Conservation (phyloP, 2,329 filamentous ascomycete genomes). For the Anthostomella pinea region DNA sequence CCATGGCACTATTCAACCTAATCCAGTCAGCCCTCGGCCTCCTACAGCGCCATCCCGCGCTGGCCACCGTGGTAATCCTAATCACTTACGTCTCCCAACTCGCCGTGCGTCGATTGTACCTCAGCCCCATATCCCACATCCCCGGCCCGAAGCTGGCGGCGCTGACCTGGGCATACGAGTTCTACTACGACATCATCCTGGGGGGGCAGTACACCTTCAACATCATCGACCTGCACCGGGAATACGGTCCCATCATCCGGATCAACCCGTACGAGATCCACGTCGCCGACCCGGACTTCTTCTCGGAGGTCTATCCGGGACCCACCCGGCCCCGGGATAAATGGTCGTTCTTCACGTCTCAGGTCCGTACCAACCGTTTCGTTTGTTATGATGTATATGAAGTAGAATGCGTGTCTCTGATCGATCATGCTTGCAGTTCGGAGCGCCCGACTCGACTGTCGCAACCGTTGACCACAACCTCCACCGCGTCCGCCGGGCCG, state of each 20-base stretch:
- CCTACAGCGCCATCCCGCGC: too few species aligned
- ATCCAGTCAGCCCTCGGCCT: too few species aligned
- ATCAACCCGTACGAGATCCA: conserved; percentile 8
- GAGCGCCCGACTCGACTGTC: too few species aligned
- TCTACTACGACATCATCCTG: conserved; percentile 10
- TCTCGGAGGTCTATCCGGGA: conserved; percentile 7
- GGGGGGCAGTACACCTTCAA: conserved; percentile 9
- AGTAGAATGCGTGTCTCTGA: conserved; percentile 8
- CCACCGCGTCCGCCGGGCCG: conserved; percentile 6
- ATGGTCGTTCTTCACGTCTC: conserved; percentile 6
- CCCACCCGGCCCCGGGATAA: too few species aligned
- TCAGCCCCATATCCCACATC: too few species aligned
- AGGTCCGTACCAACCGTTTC: conserved; percentile 6
- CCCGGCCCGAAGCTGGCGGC: too few species aligned
- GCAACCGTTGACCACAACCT: conserved; percentile 9
- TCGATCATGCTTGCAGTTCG: too few species aligned
- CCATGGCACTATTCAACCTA: too few species aligned
- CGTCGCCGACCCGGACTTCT: conserved; percentile 10
- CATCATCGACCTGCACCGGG: conserved; percentile 8
- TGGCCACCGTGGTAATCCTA: too few species aligned
- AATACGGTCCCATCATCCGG: conserved; percentile 9
- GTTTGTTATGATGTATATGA: conserved; percentile 7
- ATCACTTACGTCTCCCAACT: too few species aligned
- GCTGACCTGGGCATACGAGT: too few species aligned
- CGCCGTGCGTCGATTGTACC: too few species aligned